Evolutionary conservation across 257 asterid genomes (phyloP), one percentile per base, ranked within the genome.

Genomic region (Rehmannia glutinosa): DNA sequence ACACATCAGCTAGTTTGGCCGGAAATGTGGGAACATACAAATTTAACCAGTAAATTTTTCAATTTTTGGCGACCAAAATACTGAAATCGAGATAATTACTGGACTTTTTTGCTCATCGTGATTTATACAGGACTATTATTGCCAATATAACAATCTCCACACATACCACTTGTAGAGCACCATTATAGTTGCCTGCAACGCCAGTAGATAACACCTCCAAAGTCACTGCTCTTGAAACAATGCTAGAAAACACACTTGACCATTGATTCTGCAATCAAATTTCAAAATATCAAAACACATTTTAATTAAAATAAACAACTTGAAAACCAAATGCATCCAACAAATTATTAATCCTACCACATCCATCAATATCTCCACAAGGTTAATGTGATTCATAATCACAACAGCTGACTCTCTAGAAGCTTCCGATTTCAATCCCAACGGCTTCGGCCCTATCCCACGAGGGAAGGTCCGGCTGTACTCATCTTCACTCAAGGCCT

Each of bases 301-400:
- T 16, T 1, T 16, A 15, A 13, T 21, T 3, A 11, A 11, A 13
- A 27, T 4, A 25, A 52, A 52, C 1, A 49, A 6, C 5, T 13
- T 17, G 32, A 36, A 35, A 11, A 15, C 5, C 2, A 24, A 52
- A 5, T 7, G 23, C 2, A 10, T 19, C 23, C 0, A 6, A 33
- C 5, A 36, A 0, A 6, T 6, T 50, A 50, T 25, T 6, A 53
- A 15, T 17, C 81, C 0, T 76, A 94, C 99, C 90, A 83, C 96
- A 68, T 94, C 99, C 99, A 94, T 94, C 55, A 94, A 70, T n/a
- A 91, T 88, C 75, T 88, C 97, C 9, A 91, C 96, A 3, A 94
- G 81, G 74, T 84, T 88, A 61, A 84, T 77, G 54, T 84, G 97
- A 73, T 84, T 91, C 96, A 91, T 91, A 28, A 91, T 94, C 73